phyloP scores from a whole-genome alignment of 345 rosid genomes.

The Salix viminalis region DNA sequence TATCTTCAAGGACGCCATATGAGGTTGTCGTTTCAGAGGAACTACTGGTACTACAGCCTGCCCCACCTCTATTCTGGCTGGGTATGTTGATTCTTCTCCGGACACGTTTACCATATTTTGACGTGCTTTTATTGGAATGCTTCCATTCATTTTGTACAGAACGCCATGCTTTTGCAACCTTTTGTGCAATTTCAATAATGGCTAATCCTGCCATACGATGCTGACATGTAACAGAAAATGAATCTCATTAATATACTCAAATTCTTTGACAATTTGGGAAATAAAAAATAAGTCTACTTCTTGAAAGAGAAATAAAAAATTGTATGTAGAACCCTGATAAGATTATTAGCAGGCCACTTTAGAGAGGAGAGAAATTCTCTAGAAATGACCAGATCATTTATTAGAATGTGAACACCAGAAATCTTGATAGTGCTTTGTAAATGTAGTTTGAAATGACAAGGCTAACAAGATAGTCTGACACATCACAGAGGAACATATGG shows the following conservation, averaged over 20 bases:
- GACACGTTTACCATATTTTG: constrained; percentile 60
- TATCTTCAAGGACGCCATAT: constrained; percentile 59
- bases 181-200: constrained; percentile 83
- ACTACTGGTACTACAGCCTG: constrained; percentile 89
- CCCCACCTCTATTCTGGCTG: constrained; percentile 95
- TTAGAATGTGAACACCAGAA: not conserved
- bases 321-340: not conserved
- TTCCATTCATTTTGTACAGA: constrained; percentile 69
- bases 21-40: constrained; percentile 58
- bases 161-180: constrained; percentile 90
- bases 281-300: not conserved
- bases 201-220: constrained; percentile 99
- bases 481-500: not conserved
- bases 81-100: constrained; percentile 64
- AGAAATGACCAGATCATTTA: not conserved
- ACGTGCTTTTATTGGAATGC: constrained; percentile 46
- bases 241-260: constrained; percentile 12
- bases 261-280: not conserved
- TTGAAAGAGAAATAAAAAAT: not conserved
- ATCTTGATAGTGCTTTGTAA: not conserved
- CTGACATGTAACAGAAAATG: constrained; percentile 43
- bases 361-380: not conserved
- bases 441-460: not conserved
- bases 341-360: not conserved
- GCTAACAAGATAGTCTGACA: not conserved